Percentiles rank a stretch among this genome's conserved stretches.
Conservation (phyloP, 345 rosid genomes). For the Camelina neglecta region DNA sequence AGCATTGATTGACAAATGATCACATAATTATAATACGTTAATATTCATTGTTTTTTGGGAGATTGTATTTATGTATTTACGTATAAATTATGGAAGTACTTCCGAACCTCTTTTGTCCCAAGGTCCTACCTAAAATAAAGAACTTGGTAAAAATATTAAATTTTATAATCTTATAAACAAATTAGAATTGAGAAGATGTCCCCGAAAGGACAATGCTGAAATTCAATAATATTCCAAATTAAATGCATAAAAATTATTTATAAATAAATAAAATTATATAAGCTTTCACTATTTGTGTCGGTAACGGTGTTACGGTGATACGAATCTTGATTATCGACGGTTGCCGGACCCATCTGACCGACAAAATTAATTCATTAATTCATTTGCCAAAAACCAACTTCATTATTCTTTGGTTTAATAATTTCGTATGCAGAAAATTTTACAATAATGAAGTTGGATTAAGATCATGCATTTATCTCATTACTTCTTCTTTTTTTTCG, state of each 20-base stretch:
- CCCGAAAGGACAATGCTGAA: slow-evolving; percentile 26
- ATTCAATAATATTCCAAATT: neutral
- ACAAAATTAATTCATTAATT: slow-evolving; percentile 25
- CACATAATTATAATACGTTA: too few relatives aligned
- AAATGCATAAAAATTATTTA: neutral
- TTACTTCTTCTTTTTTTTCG: too few relatives aligned
- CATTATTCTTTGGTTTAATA: neutral
- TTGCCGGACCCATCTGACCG: slow-evolving; percentile 39
- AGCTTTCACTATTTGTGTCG: slow-evolving; percentile 36
- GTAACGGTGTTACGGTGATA: slow-evolving; percentile 39
- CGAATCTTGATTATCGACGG: slow-evolving; percentile 33
- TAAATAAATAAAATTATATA: neutral
- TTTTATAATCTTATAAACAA: neutral
- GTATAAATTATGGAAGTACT: slow-evolving; percentile 7
- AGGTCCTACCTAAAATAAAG: slow-evolving; percentile 8
- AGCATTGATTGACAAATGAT: too few relatives aligned
- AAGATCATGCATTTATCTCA: neutral
- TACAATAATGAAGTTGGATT: too few relatives aligned
- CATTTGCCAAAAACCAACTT: neutral
- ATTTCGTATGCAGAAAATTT: slow-evolving; percentile 1
- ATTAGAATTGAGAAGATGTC: slow-evolving; percentile 12
- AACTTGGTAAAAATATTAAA: neutral
- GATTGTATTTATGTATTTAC: neutral
- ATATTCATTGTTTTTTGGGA: too few relatives aligned
- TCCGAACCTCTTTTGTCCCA: neutral